Conservation (phyloP, 2,329 filamentous ascomycete species). For the Cercospora beticola region DNA sequence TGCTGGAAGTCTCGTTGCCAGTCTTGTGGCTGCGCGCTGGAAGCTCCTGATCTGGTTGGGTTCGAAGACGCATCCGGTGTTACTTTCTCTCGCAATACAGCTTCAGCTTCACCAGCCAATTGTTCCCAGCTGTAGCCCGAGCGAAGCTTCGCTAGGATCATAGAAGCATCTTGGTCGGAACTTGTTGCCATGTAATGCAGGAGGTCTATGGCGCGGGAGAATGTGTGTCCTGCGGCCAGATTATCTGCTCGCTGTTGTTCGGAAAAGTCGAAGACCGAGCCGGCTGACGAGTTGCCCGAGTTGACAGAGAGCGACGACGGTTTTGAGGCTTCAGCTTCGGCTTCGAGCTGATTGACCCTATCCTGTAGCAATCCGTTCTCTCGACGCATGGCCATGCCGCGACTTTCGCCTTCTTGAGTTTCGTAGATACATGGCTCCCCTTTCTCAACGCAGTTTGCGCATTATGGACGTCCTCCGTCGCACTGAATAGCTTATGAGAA, state of each 20-base stretch:
- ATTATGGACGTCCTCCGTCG: background rate
- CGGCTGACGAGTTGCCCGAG: background rate
- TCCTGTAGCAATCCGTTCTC: constrained; percentile 5
- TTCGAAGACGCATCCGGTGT: background rate
- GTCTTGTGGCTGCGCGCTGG: background rate
- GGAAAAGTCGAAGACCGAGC: background rate
- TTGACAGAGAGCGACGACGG: background rate
- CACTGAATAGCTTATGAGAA: background rate
- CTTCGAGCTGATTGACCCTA: background rate
- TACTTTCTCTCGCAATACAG: background rate
- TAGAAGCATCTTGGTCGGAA: constrained; percentile 6
- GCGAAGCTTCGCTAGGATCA: constrained; percentile 6
- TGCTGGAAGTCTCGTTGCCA: background rate
- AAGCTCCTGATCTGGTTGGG: background rate
- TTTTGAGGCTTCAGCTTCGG: background rate
- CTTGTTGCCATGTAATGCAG: background rate
- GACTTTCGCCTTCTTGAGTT: background rate
- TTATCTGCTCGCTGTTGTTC: background rate
- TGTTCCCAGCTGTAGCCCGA: constrained; percentile 8
- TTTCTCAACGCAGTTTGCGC: background rate
- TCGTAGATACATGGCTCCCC: background rate
- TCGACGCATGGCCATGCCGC: background rate
- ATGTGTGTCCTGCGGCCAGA: background rate
- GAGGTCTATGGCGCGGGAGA: background rate
- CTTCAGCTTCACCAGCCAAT: background rate